Base-by-base conservation (phyloP, 768 basidiomycete species). In the Termitomyces sp. region DNA sequence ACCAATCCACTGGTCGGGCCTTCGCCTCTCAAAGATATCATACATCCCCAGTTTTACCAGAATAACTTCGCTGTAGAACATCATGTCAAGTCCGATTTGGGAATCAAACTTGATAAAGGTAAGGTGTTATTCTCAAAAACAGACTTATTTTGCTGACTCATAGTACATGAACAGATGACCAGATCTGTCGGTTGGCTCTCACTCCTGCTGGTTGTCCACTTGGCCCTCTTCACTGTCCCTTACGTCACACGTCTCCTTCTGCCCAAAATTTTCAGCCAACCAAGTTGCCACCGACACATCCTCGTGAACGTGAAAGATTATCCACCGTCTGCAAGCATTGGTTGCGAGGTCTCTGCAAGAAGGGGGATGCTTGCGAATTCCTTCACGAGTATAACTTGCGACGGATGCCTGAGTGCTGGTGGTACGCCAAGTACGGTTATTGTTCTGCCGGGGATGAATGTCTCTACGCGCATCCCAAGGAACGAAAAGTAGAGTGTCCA, bases 371-470 rank as follows among this genome's bases (percentile, higher is more conserved):
- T 23, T 99, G 97, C 74, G 97, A 98, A 74, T 99, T 98, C 71
- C 80, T 98, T 67, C 97, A 99, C 73, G 97, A 98, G 74, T 99
- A 98, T 76, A 97, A 98, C 68, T 80, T 99, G 48, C 76, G 97
- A 56, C 88, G 92, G 57, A 98, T 98, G 95, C 97, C 97, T 6
- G 93, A 98, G 68, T 98, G 97, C 65, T 97, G 94, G 88, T 98
- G 94, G 94, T 98, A 86, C 70, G 92, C 92, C 49, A 97, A 96
- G 70, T 95, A 94, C 64, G 97, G 97, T 15, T 98, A 94, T 70
- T 98, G 97, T 69, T 91, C 92, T 23, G 88, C 94, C 18, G 96
- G 97, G 53, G 94, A 96, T 62, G 95, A 98, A 70, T 99, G 97
- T 68, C 76, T 99, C 61, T 99, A 98, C 68, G 91, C 92, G 15